These are phyloP conservation scores for Saturnispora ahearnii DNA, from an alignment of 805 yeast genomes.

Conservation along the genomic window DNA sequence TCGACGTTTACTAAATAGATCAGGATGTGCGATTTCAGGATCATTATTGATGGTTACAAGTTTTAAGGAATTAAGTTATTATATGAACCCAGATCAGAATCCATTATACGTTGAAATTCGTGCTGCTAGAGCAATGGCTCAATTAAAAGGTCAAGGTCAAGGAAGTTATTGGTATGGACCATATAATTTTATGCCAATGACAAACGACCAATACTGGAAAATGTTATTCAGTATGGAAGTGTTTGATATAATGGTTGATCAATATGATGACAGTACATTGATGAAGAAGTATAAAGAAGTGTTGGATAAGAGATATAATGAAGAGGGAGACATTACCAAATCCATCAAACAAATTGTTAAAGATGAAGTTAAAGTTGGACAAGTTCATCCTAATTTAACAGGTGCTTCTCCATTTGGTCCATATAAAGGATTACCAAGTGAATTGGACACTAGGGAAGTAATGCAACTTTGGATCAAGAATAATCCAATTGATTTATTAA, in stretches of 20 bases:
- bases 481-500: constrained; percentile 14
- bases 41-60: constrained; percentile 11
- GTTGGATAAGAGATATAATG: constrained; percentile 1
- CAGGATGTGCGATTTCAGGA: constrained; percentile 16
- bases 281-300: constrained; percentile 10
- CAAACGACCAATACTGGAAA: constrained; percentile 21
- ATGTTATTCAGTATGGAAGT: constrained; percentile 17
- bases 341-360: constrained; percentile 11
- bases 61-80: constrained; percentile 13
- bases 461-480: constrained; percentile 11
- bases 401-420: background rate
- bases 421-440: background rate
- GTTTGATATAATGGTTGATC: constrained; percentile 15
- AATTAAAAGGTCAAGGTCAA: constrained; percentile 28
- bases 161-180: constrained; percentile 45
- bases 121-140: constrained; percentile 17
- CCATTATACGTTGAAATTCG: constrained; percentile 24
- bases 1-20: constrained; percentile 9
- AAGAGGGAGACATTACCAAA: constrained; percentile 7
- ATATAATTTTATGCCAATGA: constrained; percentile 38
- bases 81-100: constrained; percentile 14
- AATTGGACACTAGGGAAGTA: constrained; percentile 1
- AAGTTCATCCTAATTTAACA: constrained; percentile 1
- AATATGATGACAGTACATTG: constrained; percentile 13
- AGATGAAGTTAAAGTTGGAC: background rate